Conservation (phyloP, 106 monocot genomes). For the Platanthera zijinensis region DNA sequence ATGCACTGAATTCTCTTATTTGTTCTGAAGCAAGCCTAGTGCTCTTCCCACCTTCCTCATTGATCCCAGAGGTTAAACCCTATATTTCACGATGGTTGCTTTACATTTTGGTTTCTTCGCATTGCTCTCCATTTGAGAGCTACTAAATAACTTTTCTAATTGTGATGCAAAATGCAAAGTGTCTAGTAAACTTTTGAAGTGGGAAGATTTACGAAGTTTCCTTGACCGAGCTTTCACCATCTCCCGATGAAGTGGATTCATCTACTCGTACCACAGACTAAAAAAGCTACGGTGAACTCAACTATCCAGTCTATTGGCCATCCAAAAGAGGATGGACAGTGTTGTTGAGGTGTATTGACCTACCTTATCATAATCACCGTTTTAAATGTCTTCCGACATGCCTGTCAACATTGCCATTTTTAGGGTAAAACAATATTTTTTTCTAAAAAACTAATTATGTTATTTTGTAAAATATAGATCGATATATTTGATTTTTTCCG, state of each 20-base stretch:
- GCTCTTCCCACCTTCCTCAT: constrained; percentile 76
- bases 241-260: background rate
- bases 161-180: background rate
- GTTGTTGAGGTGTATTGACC: background rate
- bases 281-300: background rate
- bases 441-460: too few relatives aligned
- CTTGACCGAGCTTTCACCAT: background rate
- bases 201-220: background rate
- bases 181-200: background rate
- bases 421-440: too few relatives aligned
- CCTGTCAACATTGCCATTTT: too few relatives aligned
- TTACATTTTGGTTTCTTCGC: too few relatives aligned
- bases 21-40: constrained; percentile 56
- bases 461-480: too few relatives aligned
- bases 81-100: background rate
- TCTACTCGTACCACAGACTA: background rate
- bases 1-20: constrained; percentile 52
- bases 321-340: constrained; percentile 1
- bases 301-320: background rate
- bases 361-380: background rate
- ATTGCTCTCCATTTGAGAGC: too few relatives aligned
- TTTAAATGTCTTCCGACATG: too few relatives aligned
- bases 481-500: too few relatives aligned
- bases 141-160: too few relatives aligned
- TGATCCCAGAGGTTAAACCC: constrained; percentile 77